phyloP scores from a whole-genome alignment of 768 basidiomycete species.

The Leucosporidium yakuticum region DNA sequence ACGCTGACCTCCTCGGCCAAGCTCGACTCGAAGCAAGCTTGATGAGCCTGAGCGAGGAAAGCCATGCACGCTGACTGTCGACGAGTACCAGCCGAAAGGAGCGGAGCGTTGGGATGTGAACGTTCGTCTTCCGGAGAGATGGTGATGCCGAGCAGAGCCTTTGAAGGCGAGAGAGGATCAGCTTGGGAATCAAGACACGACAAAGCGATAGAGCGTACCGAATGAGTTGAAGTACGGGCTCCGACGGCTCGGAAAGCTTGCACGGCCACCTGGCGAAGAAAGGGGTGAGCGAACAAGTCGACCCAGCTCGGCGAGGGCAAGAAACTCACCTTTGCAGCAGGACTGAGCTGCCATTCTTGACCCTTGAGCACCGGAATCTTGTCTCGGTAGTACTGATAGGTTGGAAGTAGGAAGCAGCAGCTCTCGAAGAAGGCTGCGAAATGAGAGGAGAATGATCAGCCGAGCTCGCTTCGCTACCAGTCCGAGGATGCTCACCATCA shows the following conservation, averaged over 20 bases:
- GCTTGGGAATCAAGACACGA: no score
- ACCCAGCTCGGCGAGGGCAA: background rate
- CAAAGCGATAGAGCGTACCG: background rate
- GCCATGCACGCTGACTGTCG: constrained; percentile 10
- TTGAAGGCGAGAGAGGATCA: no score
- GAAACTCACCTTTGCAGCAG: background rate
- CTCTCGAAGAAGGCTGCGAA: constrained; percentile 6
- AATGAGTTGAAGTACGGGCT: background rate
- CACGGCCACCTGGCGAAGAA: background rate
- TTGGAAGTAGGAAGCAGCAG: constrained; percentile 8
- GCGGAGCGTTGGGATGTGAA: constrained; percentile 8
- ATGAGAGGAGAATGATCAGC: background rate
- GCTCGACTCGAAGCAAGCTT: background rate
- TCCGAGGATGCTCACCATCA: background rate
- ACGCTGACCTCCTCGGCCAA: background rate
- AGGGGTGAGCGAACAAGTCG: background rate
- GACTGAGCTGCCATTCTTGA: background rate
- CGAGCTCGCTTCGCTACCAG: no score
- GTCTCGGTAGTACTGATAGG: background rate
- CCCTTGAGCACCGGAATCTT: background rate
- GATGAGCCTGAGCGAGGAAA: background rate
- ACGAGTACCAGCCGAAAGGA: constrained; percentile 6
- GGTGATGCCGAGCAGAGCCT: constrained; percentile 12
- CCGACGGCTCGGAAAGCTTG: constrained; percentile 9
- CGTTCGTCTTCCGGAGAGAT: constrained; percentile 2